Evolutionary conservation across 345 rosid species (phyloP), one percentile per base, ranked within the genome.

Genomic region (Eucalyptus erythrocorys): DNA sequence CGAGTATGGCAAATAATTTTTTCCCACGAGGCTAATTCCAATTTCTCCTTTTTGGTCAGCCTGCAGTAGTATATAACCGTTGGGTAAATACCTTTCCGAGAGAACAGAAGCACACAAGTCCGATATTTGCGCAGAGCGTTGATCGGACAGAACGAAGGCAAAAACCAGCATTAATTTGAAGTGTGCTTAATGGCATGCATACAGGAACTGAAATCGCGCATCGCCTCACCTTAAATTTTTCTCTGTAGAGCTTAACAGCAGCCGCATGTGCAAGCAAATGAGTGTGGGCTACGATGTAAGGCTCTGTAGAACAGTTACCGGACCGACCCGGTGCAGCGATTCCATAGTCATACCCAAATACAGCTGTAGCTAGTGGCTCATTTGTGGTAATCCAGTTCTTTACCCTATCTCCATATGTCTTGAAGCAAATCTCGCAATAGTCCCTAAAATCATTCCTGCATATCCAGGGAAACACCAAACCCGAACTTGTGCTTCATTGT

Each of bases 381-480:
- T 94, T 94, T 42, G 92, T 90, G 47, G 95, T 93, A 26, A 91
- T 76, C 94, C 95, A 94, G 50, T 90, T 86, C 87, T 91, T 94
- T 48, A 94, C 94, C 26, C 95, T 89, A 66, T 93, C 93, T 64
- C 95, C 95, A 86, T 90, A 93, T 87, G 89, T 76, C 55, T 87
- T 88, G 26, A 94, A 94, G 85, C 92, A 93, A 42, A 91, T 27
- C 47, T 91, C 94, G 82, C 89, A 37, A 43, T 92, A 94, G 86
- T 91, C 91, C 91, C 57, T 93, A 89, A 93, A 93, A 90, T 94
- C 94, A 86, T 92, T 57, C 88, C 95, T 92, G 91, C 53, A 55
- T 19, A 26, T 8, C 27, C 22, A 86, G 27, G 71, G 40, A 88
- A 50, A 4, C 17, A 7, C 40, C 19, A 32, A 40, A 37, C 32